Evolutionary conservation across 2,329 filamentous ascomycete species (phyloP).

Genomic region (Penicillium sp.): DNA sequence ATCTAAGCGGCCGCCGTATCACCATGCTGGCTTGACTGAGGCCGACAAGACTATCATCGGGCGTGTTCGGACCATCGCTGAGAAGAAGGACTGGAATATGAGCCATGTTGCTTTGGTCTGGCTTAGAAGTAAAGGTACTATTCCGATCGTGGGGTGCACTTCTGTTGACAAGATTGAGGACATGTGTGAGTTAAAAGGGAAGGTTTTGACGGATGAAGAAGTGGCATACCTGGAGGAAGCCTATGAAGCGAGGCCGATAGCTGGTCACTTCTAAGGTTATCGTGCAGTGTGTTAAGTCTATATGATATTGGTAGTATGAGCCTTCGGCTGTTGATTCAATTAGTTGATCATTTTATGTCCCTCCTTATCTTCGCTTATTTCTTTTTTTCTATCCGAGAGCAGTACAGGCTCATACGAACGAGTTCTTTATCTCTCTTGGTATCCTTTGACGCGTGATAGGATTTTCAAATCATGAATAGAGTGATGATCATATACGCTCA

Average conservation of each 20-base stretch:
- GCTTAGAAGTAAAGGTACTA: not conserved
- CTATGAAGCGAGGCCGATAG: not conserved
- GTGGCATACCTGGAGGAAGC: conserved; percentile 4
- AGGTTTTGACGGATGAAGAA: not conserved
- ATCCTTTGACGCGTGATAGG: too few relatives aligned
- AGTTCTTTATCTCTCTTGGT: too few relatives aligned
- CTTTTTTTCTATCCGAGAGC: too few relatives aligned
- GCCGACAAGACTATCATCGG: conserved; percentile 12
- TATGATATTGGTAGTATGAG: too few relatives aligned
- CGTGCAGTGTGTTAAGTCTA: not conserved
- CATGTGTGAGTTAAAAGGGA: not conserved
- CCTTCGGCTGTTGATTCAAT: too few relatives aligned
- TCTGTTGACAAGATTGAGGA: not conserved
- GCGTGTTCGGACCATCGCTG: conserved; percentile 11
- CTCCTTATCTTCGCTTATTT: too few relatives aligned
- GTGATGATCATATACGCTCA: too few relatives aligned
- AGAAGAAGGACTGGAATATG: conserved; percentile 13
- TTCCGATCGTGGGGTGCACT: not conserved
- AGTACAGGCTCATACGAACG: too few relatives aligned
- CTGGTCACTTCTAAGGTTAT: not conserved
- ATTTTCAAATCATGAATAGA: too few relatives aligned
- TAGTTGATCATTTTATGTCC: too few relatives aligned
- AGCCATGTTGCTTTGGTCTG: conserved; percentile 7
- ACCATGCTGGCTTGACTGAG: not conserved
- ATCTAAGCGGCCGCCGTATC: not conserved